Evolutionary conservation across 1,284 basidiomycete genomes (phyloP).

Genomic region (Ceratobasidium sp.): DNA sequence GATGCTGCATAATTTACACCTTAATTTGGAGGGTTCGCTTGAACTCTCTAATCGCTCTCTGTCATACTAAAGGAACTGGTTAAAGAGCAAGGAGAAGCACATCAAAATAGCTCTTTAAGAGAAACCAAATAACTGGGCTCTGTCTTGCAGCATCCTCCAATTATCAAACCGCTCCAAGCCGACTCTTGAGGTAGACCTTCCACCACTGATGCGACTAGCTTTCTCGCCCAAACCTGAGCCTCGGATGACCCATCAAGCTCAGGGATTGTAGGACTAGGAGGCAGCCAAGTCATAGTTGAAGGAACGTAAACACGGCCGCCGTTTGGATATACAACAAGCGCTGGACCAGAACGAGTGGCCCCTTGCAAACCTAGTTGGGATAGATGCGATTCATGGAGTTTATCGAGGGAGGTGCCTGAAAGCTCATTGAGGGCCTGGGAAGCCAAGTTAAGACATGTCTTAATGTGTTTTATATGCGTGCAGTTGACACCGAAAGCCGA

Average conservation of each 20-base stretch:
- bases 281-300: conserved; percentile 63
- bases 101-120: conserved; percentile 53
- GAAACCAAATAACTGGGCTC: conserved; percentile 67
- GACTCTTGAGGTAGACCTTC: conserved; percentile 49
- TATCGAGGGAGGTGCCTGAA: conserved; percentile 26
- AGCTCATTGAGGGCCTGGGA: background rate
- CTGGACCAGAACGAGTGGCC: conserved; percentile 56
- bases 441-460: conserved; percentile 49
- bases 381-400: conserved; percentile 16
- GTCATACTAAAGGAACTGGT: too few species aligned
- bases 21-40: too few species aligned
- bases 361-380: conserved; percentile 22
- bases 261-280: background rate
- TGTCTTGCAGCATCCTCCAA: conserved; percentile 81
- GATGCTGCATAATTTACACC: background rate
- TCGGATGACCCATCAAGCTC: conserved; percentile 50
- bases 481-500: conserved; percentile 80
- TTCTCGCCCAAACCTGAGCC: conserved; percentile 62
- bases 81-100: too few species aligned
- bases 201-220: conserved; percentile 57
- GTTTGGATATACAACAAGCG: conserved; percentile 81
- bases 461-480: conserved; percentile 61
- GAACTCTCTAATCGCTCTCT: too few species aligned
- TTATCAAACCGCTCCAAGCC: conserved; percentile 69
- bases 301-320: conserved; percentile 72